Base-by-base conservation (phyloP, 352 stramenopile species). In the Thalassiosira exigua region DNA sequence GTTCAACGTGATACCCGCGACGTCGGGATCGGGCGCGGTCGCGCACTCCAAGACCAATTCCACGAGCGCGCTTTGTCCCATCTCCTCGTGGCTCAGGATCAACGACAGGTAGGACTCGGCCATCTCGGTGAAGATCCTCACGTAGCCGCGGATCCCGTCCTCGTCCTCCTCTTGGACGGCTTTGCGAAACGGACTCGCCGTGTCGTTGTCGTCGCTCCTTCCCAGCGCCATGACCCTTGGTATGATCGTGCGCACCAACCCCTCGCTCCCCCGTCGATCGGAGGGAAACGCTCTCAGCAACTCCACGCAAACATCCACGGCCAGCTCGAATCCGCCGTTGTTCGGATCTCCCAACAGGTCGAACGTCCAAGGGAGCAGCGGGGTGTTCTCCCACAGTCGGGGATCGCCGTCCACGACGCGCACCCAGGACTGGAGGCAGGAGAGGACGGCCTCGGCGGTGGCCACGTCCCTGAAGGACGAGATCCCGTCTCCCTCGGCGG, bases 91-190 rank as follows among this genome's bases (percentile, higher is more conserved):
- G 36, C 74, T 84, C 1, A 93, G 46, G 56, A 94, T 92, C 17
- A 91, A 79, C 74, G 71, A 86, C 58, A 93, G 81, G 73, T 93
- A 93, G 0, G 77, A 87, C 75, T 94, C 90, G 4, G 81, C 87
- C 88, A 94, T 92, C 75, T 94, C 90, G 0, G 85, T 92, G 60
- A 94, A 88, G 22, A 94, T 81, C 26, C 90, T 72, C 71, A 79
- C 90, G 70, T 92, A 92, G 2, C 75, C 87, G 41, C 85, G 46
- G 44, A 91, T 80, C 21, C 83, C 74, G 69, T 94, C 88, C 67
- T 93, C 86, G 56, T 93, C 83, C 24, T 89, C 79, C 39, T 75
- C 81, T 14, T 42, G 19, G 24, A 85, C 56, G 17, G 68, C 60
- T 27, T 79, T 83, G 39, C 70, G 36, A 51, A 77, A 73, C 12